Base-by-base conservation (phyloP, 257 asterid species). In the Linderniella brevidens region DNA sequence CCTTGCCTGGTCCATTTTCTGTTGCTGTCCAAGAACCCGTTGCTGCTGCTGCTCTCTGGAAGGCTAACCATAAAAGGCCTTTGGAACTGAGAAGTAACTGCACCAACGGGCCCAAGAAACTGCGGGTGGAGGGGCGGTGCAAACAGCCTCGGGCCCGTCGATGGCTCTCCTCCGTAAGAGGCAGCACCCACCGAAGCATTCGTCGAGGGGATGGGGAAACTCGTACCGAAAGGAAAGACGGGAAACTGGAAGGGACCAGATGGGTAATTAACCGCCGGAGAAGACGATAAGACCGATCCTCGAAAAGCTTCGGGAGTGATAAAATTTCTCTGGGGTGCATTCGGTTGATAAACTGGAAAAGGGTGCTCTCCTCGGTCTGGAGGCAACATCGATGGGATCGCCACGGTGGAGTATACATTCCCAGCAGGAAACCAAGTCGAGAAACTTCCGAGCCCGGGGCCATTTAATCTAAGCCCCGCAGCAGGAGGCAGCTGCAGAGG, bases 281-380 rank as follows among this genome's bases (percentile, higher is more conserved):
- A 79, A 13, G 95, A 79, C 52, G 95, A 58, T 65, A 87, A 68
- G 47, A 83, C 81, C 5, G 97, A 80, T 51, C 93, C 92, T n/a
- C 95, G 75, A 49, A 71, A 74, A 41, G 75, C 55, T 53, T 82
- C 94, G 13, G 77, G 70, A 35, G 61, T 49, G 50, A 71, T 78
- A 63, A 83, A 73, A 5, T 77, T 59, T 57, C 92, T 71, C 50
- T 75, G 93, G 1, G 76, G 59, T 9, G 73, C 80, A 52, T 69
- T 78, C 35, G 90, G 66, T n/a, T 84, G 69, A 63, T 75, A 52
- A 42, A 64, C 59, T 13, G 78, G 51, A 64, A 67, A 58, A 1
- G 55, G 41, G 1, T 59, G 78, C 46, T 83, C 95, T 9, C 63
- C 81, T 19, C 79, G 78, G 42, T 82, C 92, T n/a, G n/a, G n/a